Evolutionary conservation across 768 basidiomycete species (phyloP).

Genomic region (Chlorophyllum brunneum): DNA sequence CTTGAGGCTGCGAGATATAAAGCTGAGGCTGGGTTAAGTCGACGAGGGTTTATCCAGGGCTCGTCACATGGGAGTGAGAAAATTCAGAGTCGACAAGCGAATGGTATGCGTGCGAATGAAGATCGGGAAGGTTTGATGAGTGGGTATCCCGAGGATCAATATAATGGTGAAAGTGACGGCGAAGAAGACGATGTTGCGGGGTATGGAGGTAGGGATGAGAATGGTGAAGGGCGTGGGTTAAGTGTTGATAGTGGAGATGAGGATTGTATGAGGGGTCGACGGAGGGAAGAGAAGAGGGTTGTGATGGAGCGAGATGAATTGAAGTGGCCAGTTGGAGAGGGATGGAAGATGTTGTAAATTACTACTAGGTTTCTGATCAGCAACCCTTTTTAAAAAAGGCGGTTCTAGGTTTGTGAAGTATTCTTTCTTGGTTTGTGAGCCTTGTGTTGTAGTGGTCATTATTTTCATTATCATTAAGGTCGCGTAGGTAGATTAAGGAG

Average conservation of each 20-base stretch:
- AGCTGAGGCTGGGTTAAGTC: constrained; percentile 64
- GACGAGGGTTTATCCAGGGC: constrained; percentile 48
- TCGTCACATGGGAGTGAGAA: constrained; percentile 10
- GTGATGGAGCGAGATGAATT: constrained; percentile 43
- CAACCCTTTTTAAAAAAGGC: too few relatives aligned
- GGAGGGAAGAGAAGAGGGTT: constrained; percentile 12
- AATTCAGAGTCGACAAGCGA: constrained; percentile 21
- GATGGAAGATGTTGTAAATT: constrained; percentile 44
- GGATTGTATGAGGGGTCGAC: not conserved
- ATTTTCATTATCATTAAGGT: too few relatives aligned
- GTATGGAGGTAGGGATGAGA: constrained; percentile 22
- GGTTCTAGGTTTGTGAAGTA: too few relatives aligned
- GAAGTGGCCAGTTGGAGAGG: constrained; percentile 60
- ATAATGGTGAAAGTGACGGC: not conserved
- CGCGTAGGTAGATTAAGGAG: too few relatives aligned
- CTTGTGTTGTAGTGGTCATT: too few relatives aligned
- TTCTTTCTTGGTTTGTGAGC: too few relatives aligned
- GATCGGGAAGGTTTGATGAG: constrained; percentile 33
- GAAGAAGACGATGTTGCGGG: not conserved
- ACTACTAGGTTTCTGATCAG: too few relatives aligned
- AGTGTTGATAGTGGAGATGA: constrained; percentile 20
- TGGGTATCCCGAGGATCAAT: constrained; percentile 30
- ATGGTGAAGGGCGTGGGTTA: constrained; percentile 29
- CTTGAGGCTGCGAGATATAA: constrained; percentile 66
- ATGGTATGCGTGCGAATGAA: constrained; percentile 25